Base-by-base conservation (phyloP, 345 rosid species). In the Eucalyptus viminalis region DNA sequence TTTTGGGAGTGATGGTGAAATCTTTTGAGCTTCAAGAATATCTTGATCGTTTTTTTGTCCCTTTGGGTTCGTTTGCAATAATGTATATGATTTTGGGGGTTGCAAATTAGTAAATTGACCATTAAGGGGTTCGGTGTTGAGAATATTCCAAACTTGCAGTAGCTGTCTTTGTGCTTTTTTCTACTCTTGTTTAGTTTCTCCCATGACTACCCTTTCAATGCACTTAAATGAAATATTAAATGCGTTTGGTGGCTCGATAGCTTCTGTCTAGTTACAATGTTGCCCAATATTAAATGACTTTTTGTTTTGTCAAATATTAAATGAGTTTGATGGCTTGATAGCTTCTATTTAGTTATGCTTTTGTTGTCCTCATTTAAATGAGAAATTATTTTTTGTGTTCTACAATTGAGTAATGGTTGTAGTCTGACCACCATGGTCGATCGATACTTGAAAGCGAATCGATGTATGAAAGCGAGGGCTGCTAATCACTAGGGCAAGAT, bases 391-490 rank as follows among this genome's bases (percentile, higher is more conserved):
- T 67, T 22, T 67, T 5, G 40, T 15, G 5, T 67, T 67, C 17
- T 14, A 4, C 37, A 67, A 67, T 31, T 3, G 40, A 67, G 11
- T 17, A 67, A 67, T 8, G 76, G 76, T 31, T n/a, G 11, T 14
- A 31, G 11, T 67, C 1, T 31, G 40, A 16, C 6, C 21, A 67
- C 19, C 37, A 14, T 65, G 37, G 11, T 1, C 5, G 0, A 6
- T 31, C 21, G 2, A 65, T 7, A 16, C 22, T 67, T 8, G 40
- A 67, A 31, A 67, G 37, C 2, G 11, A 65, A 65, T n/a, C 11
- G 1, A n/a, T 65, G 9, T n/a, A 29, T 7, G 37, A 14, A 31
- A n/a, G 11, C 1, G 1, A 67, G 76, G 22, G 34, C 17, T 67
- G 6, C 21, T n/a, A 67, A 17, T n/a, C 76, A n/a, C 11, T 67